Base-by-base conservation (phyloP, 257 asterid genomes). In the Solanum pinnatisectum region DNA sequence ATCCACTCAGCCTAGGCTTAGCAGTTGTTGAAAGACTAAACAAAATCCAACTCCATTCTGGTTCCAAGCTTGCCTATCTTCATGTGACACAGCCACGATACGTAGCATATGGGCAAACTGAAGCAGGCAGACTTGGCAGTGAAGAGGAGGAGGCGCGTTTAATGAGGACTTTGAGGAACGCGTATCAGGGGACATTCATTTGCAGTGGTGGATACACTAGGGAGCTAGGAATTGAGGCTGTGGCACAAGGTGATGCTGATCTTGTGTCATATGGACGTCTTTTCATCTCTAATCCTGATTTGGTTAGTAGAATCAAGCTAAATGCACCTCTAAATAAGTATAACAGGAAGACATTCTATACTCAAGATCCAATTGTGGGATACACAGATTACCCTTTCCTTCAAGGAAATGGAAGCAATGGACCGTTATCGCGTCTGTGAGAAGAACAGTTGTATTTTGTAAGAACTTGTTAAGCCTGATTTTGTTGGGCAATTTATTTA, bases 21-120 rank as follows among this genome's bases (percentile, higher is more conserved):
- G 95, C 96, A 16, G 95, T 95, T 72, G 93, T 97, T 10, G 93
- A 94, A 78, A 88, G 92, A 49, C 95, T 97, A 87, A 97, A 97
- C 93, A 88, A 90, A 78, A 90, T 97, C 76, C 98, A 97, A 74
- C 63, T 76, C 5, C 90, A 88, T 3, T 39, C 37, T 2, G 90
- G 91, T 11, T 91, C 94, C n/a, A 93, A 93, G 44, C 95, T 97
- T 2, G 73, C 96, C 11, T 97, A 97, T 60, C 92, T 97, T 25
- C 99, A 97, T 37, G 91, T 97, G 70, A 97, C 99, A 46, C 98
- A 96, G 90, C 99, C 99, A 9, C 93, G 99, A 6, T 97, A 92
- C 91, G 91, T 95, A 1, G 97, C 98, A 52, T 92, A 91, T 15
- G 98, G 98, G 71, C 98, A 95, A 90, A 94, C 97, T 0, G 98